phyloP scores from a whole-genome alignment of 441 rosid genomes.

The Bocquillonia castaneifolia region DNA sequence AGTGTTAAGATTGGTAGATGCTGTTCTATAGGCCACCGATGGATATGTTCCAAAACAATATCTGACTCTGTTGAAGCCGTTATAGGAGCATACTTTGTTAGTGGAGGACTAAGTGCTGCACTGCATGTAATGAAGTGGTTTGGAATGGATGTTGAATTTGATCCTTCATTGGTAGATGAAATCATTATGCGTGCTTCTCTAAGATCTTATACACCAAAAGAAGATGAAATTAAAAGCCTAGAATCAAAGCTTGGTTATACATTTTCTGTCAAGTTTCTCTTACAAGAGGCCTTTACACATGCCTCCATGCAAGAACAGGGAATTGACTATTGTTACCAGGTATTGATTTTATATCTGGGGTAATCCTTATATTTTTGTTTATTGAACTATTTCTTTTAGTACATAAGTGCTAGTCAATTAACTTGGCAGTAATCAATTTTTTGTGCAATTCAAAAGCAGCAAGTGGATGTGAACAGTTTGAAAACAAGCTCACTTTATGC shows the following conservation, averaged over 20 bases:
- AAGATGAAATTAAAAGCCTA: slow-evolving; percentile 40
- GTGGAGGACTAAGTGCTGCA: slow-evolving; percentile 68
- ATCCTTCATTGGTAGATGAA: slow-evolving; percentile 36
- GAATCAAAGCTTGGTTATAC: slow-evolving; percentile 63
- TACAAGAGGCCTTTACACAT: slow-evolving; percentile 85
- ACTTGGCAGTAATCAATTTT: neutral
- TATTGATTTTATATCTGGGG: slow-evolving; percentile 23
- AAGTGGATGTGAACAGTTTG: neutral
- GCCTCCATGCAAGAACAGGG: slow-evolving; percentile 46
- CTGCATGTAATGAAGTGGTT: slow-evolving; percentile 81
- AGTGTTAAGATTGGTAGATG: slow-evolving; percentile 50
- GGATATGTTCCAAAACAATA: slow-evolving; percentile 82
- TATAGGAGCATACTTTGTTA: slow-evolving; percentile 71
- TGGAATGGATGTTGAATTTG: slow-evolving; percentile 53
- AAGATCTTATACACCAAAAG: slow-evolving; percentile 38
- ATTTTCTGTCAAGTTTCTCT: slow-evolving; percentile 62
- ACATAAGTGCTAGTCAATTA: neutral
- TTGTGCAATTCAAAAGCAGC: neutral
- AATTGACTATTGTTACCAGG: slow-evolving; percentile 64
- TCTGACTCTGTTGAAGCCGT: slow-evolving; percentile 89
- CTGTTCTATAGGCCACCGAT: slow-evolving; percentile 84
- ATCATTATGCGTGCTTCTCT: slow-evolving; percentile 48
- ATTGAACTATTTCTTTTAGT: neutral
- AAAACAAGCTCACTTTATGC: neutral
- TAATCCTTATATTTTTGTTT: neutral